phyloP scores from a whole-genome alignment of 305 asterid genomes.

The Plantago lanceolata region DNA sequence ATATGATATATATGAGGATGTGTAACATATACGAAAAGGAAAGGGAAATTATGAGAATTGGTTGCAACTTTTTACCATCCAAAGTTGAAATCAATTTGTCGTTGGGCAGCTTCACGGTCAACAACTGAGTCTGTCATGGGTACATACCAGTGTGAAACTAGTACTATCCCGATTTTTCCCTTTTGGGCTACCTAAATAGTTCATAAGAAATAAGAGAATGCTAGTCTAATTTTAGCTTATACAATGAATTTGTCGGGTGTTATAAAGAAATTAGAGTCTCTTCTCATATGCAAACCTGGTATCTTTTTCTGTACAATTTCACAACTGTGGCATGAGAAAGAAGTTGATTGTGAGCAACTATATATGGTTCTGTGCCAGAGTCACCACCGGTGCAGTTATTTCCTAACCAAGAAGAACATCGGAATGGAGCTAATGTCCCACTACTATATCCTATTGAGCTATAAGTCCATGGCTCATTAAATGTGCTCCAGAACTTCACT shows the following conservation, averaged over 20 bases:
- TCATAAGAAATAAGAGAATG: too few species aligned
- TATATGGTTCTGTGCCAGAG: slow-evolving; percentile 8
- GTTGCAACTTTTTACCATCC: slow-evolving; percentile 23
- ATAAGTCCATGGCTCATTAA: slow-evolving; percentile 10
- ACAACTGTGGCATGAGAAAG: slow-evolving; percentile 6
- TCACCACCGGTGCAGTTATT: slow-evolving; percentile 1
- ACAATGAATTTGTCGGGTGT: too few species aligned
- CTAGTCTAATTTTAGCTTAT: too few species aligned
- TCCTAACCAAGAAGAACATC: slow-evolving; percentile 8
- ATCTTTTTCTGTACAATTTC: slow-evolving; percentile 8
- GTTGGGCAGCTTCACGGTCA: slow-evolving; percentile 18
- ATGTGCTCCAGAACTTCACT: slow-evolving; percentile 9
- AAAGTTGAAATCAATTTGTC: slow-evolving; percentile 22
- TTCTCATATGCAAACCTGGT: neutral
- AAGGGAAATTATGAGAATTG: too few species aligned
- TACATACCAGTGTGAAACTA: neutral
- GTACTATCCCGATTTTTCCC: slow-evolving; percentile 6
- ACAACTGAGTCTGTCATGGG: neutral
- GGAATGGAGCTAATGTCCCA: slow-evolving; percentile 12
- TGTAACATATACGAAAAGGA: neutral
- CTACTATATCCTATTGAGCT: slow-evolving; percentile 3
- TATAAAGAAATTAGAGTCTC: too few species aligned
- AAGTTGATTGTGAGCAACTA: slow-evolving; percentile 10
- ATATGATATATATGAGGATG: neutral
- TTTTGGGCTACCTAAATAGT: slow-evolving; percentile 3